Base-by-base conservation (phyloP, 495 filamentous ascomycete genomes). In the Annulohypoxylon moriforme region DNA sequence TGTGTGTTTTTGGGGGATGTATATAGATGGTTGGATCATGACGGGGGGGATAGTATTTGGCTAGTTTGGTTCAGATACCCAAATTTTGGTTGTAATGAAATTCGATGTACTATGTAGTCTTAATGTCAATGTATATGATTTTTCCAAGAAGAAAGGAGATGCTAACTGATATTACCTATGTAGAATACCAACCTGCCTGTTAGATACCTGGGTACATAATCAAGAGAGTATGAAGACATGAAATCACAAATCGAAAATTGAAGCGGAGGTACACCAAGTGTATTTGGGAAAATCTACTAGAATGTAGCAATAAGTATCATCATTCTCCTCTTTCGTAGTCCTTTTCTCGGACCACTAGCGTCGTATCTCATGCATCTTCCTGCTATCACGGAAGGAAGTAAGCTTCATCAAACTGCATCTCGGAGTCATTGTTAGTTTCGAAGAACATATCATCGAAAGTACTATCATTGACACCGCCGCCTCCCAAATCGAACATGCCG, bases 401-500 rank as follows among this genome's bases (percentile, higher is more conserved):
- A 14, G 60, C 66, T 24, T 81, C 73, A 55, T 85, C 79, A 68
- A 83, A 81, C 53, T 80, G 74, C 14, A 78, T 77, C 29, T 79
- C 78, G 31, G 71, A 60, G 58, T 79, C 78, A 55, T 78, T 78
- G 16, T 70, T 72, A 14, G 70, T 72, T 62, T 72, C 72, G 61
- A 79, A 81, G 60, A 84, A 74, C 63, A 80, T 75, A 67, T 84
- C 79, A 46, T 83, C 79, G 58, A 84, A 83, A 18, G 78, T 80
- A 64, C 75, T 82, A 38, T 79, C 79, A 52, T 81, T 78, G 3
- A 64, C 78, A 1, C 73, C 76, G 29, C 67, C 78, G 0, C 70
- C 77, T 38, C 76, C 79, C 0, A 83, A 44, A 60, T 81, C 82
- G 58, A 80, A 79, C 68, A 83, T 81, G 71, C 52, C 73, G 60